These are phyloP conservation scores for Teratosphaeria zuluensis DNA, from an alignment of 2,329 filamentous ascomycete species.

Conservation along the genomic window DNA sequence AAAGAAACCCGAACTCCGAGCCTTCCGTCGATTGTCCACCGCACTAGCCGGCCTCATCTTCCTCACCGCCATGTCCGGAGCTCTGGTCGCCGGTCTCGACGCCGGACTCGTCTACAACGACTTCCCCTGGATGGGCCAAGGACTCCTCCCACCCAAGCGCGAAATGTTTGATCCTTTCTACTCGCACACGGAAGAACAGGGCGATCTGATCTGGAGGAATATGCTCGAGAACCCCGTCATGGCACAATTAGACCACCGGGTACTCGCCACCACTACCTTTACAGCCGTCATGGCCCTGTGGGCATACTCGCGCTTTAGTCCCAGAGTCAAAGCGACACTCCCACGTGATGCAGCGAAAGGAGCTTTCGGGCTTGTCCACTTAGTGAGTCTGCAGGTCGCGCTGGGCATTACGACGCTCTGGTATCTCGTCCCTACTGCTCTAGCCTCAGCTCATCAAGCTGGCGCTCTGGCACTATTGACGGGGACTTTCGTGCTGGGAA, in stretches of 20 bases:
- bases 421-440: constrained; percentile 81
- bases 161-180: constrained; percentile 86
- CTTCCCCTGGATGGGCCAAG: constrained; percentile 88
- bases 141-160: constrained; percentile 66
- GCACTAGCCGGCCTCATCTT: constrained; percentile 70
- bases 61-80: constrained; percentile 84
- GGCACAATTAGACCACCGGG: constrained; percentile 91
- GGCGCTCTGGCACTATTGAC: constrained; percentile 78
- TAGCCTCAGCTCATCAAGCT: constrained; percentile 88
- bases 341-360: constrained; percentile 58
- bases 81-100: constrained; percentile 86
- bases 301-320: constrained; percentile 64
- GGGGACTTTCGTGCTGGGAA: constrained; percentile 69
- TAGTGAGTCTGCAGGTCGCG: constrained; percentile 70
- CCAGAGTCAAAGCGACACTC: constrained; percentile 49
- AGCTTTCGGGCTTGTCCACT: constrained; percentile 69
- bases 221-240: constrained; percentile 93
- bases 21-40: constrained; percentile 64
- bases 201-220: constrained; percentile 93
- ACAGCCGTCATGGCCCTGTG: constrained; percentile 69
- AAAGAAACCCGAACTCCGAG: constrained; percentile 54
- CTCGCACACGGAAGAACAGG: constrained; percentile 70
- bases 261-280: constrained; percentile 83
- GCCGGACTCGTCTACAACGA: constrained; percentile 98
- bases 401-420: constrained; percentile 86